Base-by-base conservation (phyloP, 805 yeast species). In the Wickerhamomyces canadensis region DNA sequence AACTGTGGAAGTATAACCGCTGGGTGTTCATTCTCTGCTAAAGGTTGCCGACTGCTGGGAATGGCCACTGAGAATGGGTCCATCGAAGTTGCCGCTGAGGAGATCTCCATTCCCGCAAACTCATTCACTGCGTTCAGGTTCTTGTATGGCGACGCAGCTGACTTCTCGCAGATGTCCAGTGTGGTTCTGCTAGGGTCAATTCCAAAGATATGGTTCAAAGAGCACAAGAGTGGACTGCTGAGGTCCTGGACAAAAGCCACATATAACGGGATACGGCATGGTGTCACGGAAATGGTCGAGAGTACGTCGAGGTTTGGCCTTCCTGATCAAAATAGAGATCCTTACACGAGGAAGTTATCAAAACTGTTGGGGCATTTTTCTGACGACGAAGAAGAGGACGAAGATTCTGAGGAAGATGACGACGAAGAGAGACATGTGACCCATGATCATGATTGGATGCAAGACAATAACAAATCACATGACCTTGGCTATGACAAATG, bases 121-220 rank as follows among this genome's bases (percentile, higher is more conserved):
- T 78, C 86, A 2, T 82, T 75, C 58, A 76, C 86, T 0, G 80
- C 83, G 0, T 76, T 69, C 41, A 63, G 84, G 29, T 59, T 84
- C 19, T 57, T 68, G 13, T 79, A 78, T 53, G 67, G 74, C n/a
- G 61, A 67, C 8, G 62, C 80, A 0, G 35, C 48, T 4, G 72
- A 74, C 37, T 52, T 84, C 6, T 61, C 76, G 18, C 60, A 63
- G n/a, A 58, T 64, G 10, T 68, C 85, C 1, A 62, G 64, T 33
- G 62, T 69, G 2, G 56, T 72, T 0, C 58, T 80, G 8, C 45
- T 84, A 5, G 91, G 91, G 0, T 64, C 68, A 1, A 54, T 79
- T 2, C 91, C 89, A 0, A 56, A 59, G 18, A 53, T 70, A 11
- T 83, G 86, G 87, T 51, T 62, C 14, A 44, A 58, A 15, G 70